phyloP scores from a whole-genome alignment of 345 rosid genomes.

The Laguncularia racemosa region DNA sequence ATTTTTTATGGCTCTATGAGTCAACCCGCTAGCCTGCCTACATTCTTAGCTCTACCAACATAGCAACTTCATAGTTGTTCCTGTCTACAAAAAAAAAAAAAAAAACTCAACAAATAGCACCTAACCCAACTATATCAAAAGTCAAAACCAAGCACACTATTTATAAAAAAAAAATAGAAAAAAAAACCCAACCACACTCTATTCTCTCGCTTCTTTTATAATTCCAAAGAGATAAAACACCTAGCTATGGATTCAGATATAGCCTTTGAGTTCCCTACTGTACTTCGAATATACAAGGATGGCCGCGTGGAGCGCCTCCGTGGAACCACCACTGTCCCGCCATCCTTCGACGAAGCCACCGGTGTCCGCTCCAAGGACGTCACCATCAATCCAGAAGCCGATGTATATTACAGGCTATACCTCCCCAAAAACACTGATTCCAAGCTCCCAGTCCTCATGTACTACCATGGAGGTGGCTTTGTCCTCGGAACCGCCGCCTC shows the following conservation, averaged over 20 bases:
- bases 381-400: conserved; percentile 13
- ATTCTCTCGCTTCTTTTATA: no score
- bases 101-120: no score
- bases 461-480: neutral
- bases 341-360: conserved; percentile 13
- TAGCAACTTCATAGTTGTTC: no score
- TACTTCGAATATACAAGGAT: conserved; percentile 19
- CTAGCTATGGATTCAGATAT: conserved; percentile 7
- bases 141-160: no score
- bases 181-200: no score
- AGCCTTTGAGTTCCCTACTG: neutral
- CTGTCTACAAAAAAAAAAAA: no score
- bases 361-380: conserved; percentile 26
- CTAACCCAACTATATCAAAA: no score
- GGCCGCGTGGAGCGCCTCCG: conserved; percentile 13
- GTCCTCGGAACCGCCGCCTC: neutral
- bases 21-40: no score
- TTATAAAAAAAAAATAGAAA: no score
- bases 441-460: neutral
- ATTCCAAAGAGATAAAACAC: no score
- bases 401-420: neutral
- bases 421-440: neutral
- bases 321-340: conserved; percentile 4
- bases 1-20: no score
- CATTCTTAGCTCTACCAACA: no score